phyloP scores from a whole-genome alignment of 768 basidiomycete genomes.

The Kwoniella dendrophila region DNA sequence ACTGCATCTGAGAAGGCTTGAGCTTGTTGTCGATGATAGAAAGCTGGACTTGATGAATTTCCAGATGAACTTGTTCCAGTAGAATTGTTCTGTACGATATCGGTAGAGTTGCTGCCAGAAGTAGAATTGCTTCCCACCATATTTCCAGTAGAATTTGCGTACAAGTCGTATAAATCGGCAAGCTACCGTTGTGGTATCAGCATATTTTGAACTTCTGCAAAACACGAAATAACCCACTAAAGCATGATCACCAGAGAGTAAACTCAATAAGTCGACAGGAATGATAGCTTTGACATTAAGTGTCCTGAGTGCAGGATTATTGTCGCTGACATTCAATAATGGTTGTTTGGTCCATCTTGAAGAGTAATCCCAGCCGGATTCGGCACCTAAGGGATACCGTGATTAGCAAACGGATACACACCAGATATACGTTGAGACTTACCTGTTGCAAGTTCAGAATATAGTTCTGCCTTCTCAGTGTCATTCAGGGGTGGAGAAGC shows the following conservation, averaged over 20 bases:
- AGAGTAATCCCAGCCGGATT: conserved; percentile 62
- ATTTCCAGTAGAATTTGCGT: conserved; percentile 34
- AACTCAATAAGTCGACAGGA: conserved; percentile 79
- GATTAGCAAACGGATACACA: no score
- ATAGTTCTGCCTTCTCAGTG: conserved; percentile 66
- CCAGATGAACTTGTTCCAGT: conserved; percentile 15
- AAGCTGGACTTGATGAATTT: conserved; percentile 43
- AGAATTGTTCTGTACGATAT: conserved; percentile 19
- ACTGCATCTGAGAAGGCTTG: conserved; percentile 67
- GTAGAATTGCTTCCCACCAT: conserved; percentile 5
- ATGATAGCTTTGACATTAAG: conserved; percentile 72
- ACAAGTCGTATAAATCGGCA: conserved; percentile 50
- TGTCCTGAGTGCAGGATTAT: conserved; percentile 66
- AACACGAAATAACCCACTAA: conserved; percentile 14
- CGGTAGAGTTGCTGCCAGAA: conserved; percentile 21
- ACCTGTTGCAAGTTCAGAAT: conserved; percentile 75
- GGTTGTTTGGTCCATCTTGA: conserved; percentile 59
- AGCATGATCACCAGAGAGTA: conserved; percentile 65
- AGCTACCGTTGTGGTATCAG: conserved; percentile 60
- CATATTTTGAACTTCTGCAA: neutral
- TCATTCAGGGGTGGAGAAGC: conserved; percentile 63
- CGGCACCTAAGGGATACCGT: conserved; percentile 78
- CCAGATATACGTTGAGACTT: no score
- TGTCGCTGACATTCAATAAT: conserved; percentile 57
- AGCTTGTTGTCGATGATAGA: conserved; percentile 65